These are phyloP conservation scores for Phaeosphaeriaceae sp. DNA, from an alignment of 2,329 filamentous ascomycete species.

Conservation along the genomic window DNA sequence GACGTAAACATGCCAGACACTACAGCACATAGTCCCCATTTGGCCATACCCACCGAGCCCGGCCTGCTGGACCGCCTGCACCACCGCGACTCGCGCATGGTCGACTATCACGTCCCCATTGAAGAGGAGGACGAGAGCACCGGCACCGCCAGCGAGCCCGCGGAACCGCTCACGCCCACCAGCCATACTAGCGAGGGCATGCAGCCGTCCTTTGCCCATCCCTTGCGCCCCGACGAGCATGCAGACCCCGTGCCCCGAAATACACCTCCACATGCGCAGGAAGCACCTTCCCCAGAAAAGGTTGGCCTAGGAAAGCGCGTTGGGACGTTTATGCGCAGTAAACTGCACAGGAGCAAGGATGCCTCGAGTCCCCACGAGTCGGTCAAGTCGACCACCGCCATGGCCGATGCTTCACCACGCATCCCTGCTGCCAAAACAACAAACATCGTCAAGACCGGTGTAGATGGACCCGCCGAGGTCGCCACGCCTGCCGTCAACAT, in stretches of 20 bases:
- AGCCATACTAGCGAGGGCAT: constrained; percentile 44
- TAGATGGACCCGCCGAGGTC: constrained; percentile 35
- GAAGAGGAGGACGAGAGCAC: constrained; percentile 51
- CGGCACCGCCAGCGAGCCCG: constrained; percentile 48
- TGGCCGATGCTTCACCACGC: constrained; percentile 8
- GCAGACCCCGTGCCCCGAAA: constrained; percentile 21
- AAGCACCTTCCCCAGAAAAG: constrained; percentile 31
- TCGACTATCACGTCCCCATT: constrained; percentile 39
- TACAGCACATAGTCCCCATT: constrained; percentile 19
- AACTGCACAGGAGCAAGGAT: constrained; percentile 22
- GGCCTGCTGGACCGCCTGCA: constrained; percentile 28
- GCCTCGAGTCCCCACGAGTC: constrained; percentile 7
- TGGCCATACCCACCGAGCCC: constrained; percentile 32
- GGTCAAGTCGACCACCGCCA: constrained; percentile 4
- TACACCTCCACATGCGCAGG: constrained; percentile 5
- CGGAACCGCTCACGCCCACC: constrained; percentile 49
- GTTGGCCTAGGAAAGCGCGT: constrained; percentile 41
- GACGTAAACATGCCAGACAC: constrained; percentile 32
- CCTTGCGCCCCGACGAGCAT: constrained; percentile 39
- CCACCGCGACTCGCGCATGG: constrained; percentile 36
- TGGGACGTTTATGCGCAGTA: constrained; percentile 43
- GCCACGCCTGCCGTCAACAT: constrained; percentile 32
- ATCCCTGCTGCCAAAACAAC: constrained; percentile 18
- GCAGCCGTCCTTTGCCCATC: constrained; percentile 31
- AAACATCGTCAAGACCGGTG: constrained; percentile 38